Evolutionary conservation across 345 rosid genomes (phyloP), one percentile per base, ranked within the genome.

Genomic region (Moricandia arvensis): DNA sequence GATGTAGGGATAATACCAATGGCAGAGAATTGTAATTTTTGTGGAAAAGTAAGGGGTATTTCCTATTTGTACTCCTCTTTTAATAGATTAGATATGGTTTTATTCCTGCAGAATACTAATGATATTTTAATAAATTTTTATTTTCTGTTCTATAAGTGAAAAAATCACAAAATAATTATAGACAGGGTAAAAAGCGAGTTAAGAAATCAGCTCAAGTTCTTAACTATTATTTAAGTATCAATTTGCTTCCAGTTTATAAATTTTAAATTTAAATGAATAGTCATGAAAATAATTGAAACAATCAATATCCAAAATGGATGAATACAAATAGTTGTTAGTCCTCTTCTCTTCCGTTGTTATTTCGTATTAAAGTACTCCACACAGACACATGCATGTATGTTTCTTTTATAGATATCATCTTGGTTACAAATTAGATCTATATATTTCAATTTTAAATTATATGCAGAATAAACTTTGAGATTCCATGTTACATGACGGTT

Each of bases 281-380:
- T 16, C 59, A 49, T 38, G 24, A 49, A 61, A 73, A 66, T 58
- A 74, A 66, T 59, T 45, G 51, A 10, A 58, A 45, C n/a, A 45
- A 45, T 13, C 16, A 45, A 45, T 45, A 57, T 12, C 66, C 67
- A 66, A 74, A 59, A 66, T 45, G 66, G 34, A 57, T 17, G 38
- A 66, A 30, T 55, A 71, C 77, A 65, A 74, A 74, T 57, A 74
- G 66, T 74, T 65, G 65, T 12, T 65, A 17, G 31, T 37, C 43
- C 31, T 1, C 7, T 43, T 33, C 13, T 60, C 33, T 70, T 15
- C 55, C 16, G 9, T 43, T 71, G 53, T 11, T 30, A 17, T 12
- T 45, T 43, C 4, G 15, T 3, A 47, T 4, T n/a, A 12, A 59
- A 71, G 64, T 2, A 51, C 10, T 27, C 2, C 16, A 62, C 47